Percentiles rank a stretch among this genome's conserved stretches.
These are phyloP conservation scores for Brettanomyces naardenensis DNA, from an alignment of 805 yeast species.

Conservation along the genomic window DNA sequence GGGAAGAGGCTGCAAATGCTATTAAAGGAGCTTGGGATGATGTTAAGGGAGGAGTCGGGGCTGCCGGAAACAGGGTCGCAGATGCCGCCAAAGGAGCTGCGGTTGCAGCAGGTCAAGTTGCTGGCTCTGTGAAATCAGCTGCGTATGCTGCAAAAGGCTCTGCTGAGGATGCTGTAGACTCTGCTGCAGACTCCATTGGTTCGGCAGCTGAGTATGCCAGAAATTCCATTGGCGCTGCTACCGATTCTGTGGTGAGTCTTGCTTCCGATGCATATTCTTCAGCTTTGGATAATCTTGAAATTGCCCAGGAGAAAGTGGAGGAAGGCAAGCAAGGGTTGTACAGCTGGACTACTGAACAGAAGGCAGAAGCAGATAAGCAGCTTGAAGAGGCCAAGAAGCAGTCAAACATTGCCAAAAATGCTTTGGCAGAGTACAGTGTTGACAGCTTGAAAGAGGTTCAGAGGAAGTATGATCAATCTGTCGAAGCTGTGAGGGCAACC, in stretches of 20 bases:
- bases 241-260: not conserved
- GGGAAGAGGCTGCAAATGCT: not conserved
- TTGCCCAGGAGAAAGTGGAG: constrained; percentile 23
- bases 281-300: not conserved
- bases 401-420: not conserved
- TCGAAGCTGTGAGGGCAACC: not conserved
- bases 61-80: not conserved
- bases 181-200: not conserved
- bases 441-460: constrained; percentile 21
- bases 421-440: constrained; percentile 9
- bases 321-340: constrained; percentile 29
- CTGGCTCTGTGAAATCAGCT: not conserved
- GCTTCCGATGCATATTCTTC: not conserved
- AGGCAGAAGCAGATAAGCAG: not conserved
- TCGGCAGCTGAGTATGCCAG: not conserved
- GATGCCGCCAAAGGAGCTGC: constrained; percentile 7
- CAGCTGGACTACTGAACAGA: constrained; percentile 18
- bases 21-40: not conserved
- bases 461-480: constrained; percentile 12
- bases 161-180: not conserved
- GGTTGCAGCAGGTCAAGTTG: constrained; percentile 23
- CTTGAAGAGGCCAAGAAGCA: constrained; percentile 1
- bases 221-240: not conserved
- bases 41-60: not conserved
- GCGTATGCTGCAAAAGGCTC: not conserved